Evolutionary conservation across 192 early-diverging fungal species (phyloP).

Genomic region (Coemansia sp.): DNA sequence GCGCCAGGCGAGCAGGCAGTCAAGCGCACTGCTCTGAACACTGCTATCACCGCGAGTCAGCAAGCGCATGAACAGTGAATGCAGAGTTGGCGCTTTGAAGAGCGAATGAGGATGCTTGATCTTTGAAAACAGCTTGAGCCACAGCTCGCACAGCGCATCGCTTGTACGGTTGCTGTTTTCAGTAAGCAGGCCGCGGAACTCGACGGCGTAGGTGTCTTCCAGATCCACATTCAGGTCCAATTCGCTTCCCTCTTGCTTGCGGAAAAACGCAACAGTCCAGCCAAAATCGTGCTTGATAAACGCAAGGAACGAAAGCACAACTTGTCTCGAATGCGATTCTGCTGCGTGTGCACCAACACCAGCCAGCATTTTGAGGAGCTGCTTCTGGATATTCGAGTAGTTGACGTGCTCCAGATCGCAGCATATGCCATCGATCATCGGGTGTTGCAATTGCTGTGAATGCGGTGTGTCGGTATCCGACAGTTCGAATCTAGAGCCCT

Average conservation of each 20-base stretch:
- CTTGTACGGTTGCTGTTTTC: conserved; percentile 15
- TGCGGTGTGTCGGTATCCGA: not conserved
- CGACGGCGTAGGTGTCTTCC: conserved; percentile 4
- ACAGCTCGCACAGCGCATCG: conserved; percentile 25
- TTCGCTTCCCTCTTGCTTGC: conserved; percentile 9
- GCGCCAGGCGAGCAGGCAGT: conserved; percentile 86
- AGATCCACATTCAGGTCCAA: conserved; percentile 11
- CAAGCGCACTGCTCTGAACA: conserved; percentile 76
- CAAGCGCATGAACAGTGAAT: conserved; percentile 62
- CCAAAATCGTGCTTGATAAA: conserved; percentile 47
- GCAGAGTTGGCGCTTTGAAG: conserved; percentile 18
- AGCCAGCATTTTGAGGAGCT: conserved; percentile 61
- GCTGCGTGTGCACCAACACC: conserved; percentile 60
- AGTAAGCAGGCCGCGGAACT: conserved; percentile 27
- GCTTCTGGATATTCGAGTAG: conserved; percentile 67
- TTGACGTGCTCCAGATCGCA: conserved; percentile 59
- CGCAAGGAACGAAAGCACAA: conserved; percentile 66
- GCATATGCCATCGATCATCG: conserved; percentile 13
- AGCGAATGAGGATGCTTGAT: conserved; percentile 39
- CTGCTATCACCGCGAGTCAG: conserved; percentile 78
- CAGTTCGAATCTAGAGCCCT: conserved; percentile 4
- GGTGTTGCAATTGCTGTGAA: conserved; percentile 6
- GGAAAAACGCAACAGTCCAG: conserved; percentile 39
- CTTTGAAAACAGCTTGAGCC: conserved; percentile 42
- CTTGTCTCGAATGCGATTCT: conserved; percentile 61